Evolutionary conservation across 768 basidiomycete species (phyloP).

Genomic region (Mycena kentingensis): DNA sequence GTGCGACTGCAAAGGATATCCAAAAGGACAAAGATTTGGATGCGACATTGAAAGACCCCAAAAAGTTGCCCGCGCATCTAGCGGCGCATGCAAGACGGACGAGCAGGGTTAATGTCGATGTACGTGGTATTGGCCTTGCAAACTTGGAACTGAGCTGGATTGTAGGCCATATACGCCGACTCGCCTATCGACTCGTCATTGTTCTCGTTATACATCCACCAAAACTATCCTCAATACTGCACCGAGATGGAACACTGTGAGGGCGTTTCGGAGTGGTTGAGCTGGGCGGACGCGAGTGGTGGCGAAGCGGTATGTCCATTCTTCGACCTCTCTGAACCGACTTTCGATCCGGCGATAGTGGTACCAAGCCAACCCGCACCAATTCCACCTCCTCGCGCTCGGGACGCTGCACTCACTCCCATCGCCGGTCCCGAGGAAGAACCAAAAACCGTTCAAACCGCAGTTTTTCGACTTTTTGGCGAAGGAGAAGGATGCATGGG

Average conservation of each 20-base stretch:
- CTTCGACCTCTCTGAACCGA: not conserved
- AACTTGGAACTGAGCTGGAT: not conserved
- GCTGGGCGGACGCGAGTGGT: conserved; percentile 71
- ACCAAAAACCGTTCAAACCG: conserved; percentile 87
- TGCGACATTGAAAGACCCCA: conserved; percentile 52
- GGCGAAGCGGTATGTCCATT: conserved; percentile 53
- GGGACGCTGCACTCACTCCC: conserved; percentile 88
- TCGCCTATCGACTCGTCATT: conserved; percentile 91
- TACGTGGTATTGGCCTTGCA: conserved; percentile 29
- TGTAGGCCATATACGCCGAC: conserved; percentile 72
- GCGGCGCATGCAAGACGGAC: conserved; percentile 59
- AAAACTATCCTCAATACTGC: conserved; percentile 90
- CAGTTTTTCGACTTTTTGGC: conserved; percentile 72
- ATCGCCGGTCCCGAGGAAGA: conserved; percentile 73
- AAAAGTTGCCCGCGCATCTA: conserved; percentile 61
- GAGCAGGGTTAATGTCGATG: conserved; percentile 80
- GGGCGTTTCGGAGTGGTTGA: conserved; percentile 71
- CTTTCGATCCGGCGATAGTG: conserved; percentile 41
- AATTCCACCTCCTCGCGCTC: conserved; percentile 82
- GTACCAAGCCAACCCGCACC: conserved; percentile 74
- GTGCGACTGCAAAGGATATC: conserved; percentile 61
- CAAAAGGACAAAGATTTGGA: conserved; percentile 63
- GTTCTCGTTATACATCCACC: conserved; percentile 88
- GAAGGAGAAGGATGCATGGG: conserved; percentile 61
- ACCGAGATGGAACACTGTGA: conserved; percentile 73